Evolutionary conservation across 805 yeast genomes (phyloP).

Genomic region (Schwanniomyces yamadae): DNA sequence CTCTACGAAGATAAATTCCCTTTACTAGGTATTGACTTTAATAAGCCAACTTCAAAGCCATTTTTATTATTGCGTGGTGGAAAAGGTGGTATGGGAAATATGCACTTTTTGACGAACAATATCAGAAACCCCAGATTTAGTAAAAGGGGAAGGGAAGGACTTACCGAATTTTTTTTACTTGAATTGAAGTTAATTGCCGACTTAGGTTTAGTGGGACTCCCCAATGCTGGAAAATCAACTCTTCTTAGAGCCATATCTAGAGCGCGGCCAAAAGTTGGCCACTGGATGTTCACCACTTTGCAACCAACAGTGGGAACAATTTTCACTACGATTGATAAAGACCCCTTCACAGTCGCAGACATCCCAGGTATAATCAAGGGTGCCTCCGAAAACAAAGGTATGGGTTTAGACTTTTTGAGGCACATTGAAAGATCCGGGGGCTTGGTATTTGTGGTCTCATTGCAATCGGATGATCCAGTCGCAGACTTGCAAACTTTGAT

Average conservation of each 20-base stretch:
- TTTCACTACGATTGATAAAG: slow-evolving; percentile 57
- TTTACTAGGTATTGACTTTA: slow-evolving; percentile 73
- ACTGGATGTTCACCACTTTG: slow-evolving; percentile 95
- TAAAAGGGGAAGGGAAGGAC: slow-evolving; percentile 71
- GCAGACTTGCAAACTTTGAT: slow-evolving; percentile 62
- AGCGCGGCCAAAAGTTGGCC: slow-evolving; percentile 90
- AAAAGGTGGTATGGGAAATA: slow-evolving; percentile 91
- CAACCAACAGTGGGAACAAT: slow-evolving; percentile 93
- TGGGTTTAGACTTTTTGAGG: slow-evolving; percentile 89
- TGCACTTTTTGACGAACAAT: slow-evolving; percentile 83
- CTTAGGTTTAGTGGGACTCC: slow-evolving; percentile 89
- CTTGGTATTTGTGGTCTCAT: slow-evolving; percentile 77
- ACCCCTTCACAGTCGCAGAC: slow-evolving; percentile 90
- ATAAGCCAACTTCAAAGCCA: slow-evolving; percentile 62
- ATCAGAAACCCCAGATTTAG: slow-evolving; percentile 90
- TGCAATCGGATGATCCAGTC: slow-evolving; percentile 67
- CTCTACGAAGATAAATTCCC: slow-evolving; percentile 69
- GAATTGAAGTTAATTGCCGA: slow-evolving; percentile 91
- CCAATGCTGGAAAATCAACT: slow-evolving; percentile 96
- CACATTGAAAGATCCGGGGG: slow-evolving; percentile 93
- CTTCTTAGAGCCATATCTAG: slow-evolving; percentile 80
- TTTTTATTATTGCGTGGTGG: slow-evolving; percentile 78
- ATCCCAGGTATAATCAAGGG: slow-evolving; percentile 95
- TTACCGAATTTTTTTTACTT: slow-evolving; percentile 66
- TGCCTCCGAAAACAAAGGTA: slow-evolving; percentile 80